Percentiles rank a stretch among this genome's conserved stretches.
Evolutionary conservation across 768 basidiomycete genomes (phyloP).

Genomic region (Asterophora lycoperdoides): DNA sequence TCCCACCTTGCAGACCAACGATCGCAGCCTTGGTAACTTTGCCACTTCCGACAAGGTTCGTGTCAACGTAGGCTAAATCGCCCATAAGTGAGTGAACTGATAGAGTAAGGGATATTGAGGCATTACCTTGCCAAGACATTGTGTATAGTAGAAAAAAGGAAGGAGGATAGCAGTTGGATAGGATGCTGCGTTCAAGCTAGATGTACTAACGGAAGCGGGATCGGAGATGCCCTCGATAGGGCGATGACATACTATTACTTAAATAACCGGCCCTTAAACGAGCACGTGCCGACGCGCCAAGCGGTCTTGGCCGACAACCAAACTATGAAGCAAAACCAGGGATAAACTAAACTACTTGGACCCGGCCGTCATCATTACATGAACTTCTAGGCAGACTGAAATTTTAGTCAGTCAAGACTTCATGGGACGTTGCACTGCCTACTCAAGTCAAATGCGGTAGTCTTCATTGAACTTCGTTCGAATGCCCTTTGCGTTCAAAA

Average conservation of each 20-base stretch:
- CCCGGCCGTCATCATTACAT: too few relatives aligned
- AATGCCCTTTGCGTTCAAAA: too few relatives aligned
- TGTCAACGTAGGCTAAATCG: constrained; percentile 74
- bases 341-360: too few relatives aligned
- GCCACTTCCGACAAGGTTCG: constrained; percentile 68
- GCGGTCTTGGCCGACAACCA: too few relatives aligned
- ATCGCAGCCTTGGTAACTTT: constrained; percentile 78
- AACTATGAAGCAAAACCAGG: too few relatives aligned
- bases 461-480: too few relatives aligned
- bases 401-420: too few relatives aligned
- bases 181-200: constrained; percentile 3
- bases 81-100: not conserved
- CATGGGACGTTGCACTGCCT: too few relatives aligned
- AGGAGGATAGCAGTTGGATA: constrained; percentile 1
- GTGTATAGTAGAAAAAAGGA: constrained; percentile 13
- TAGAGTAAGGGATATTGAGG: not conserved
- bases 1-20: constrained; percentile 66
- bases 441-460: too few relatives aligned
- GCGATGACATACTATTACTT: constrained; percentile 10
- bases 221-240: constrained; percentile 15
- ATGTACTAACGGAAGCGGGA: constrained; percentile 4
- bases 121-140: constrained; percentile 73
- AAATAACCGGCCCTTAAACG: too few relatives aligned
- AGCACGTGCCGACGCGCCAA: too few relatives aligned
- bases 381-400: too few relatives aligned